These are phyloP conservation scores for Amphibolis antarctica DNA, from an alignment of 106 monocot genomes.

Conservation along the genomic window DNA sequence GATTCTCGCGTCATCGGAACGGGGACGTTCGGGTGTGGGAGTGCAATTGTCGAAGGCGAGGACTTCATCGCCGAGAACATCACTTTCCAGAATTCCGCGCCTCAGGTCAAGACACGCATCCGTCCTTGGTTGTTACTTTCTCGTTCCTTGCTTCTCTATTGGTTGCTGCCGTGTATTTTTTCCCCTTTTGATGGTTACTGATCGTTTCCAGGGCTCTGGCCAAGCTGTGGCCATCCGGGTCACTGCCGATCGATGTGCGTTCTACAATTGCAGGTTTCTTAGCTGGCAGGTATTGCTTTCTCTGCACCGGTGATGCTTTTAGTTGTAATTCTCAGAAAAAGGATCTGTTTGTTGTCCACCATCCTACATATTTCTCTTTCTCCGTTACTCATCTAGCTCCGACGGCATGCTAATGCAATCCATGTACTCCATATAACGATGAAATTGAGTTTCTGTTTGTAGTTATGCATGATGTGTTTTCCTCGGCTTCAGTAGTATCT, in stretches of 20 bases:
- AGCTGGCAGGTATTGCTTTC: conserved; percentile 62
- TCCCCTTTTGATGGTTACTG: too few species aligned
- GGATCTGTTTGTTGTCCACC: too few species aligned
- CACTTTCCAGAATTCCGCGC: conserved; percentile 83
- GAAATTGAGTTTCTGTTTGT: too few species aligned
- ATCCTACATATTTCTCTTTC: too few species aligned
- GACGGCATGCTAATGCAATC: too few species aligned
- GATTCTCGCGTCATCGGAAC: conserved; percentile 60
- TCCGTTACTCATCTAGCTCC: too few species aligned
- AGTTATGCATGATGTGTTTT: too few species aligned
- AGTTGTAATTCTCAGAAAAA: too few species aligned
- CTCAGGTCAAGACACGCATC: conserved; percentile 33
- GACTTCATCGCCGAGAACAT: conserved; percentile 96
- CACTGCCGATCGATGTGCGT: conserved; percentile 86
- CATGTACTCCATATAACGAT: too few species aligned
- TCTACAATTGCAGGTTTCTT: conserved; percentile 90
- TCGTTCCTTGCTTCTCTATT: not conserved
- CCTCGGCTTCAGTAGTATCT: too few species aligned
- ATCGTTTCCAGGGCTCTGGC: conserved; percentile 54
- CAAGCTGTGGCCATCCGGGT: conserved; percentile 89
- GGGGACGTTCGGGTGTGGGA: conserved; percentile 88
- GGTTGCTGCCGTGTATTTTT: not conserved
- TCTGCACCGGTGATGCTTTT: too few species aligned
- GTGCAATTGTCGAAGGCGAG: conserved; percentile 78
- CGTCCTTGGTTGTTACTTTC: conserved; percentile 1